Base-by-base conservation (phyloP, 257 asterid genomes). In the Paraleonurus japonicus region DNA sequence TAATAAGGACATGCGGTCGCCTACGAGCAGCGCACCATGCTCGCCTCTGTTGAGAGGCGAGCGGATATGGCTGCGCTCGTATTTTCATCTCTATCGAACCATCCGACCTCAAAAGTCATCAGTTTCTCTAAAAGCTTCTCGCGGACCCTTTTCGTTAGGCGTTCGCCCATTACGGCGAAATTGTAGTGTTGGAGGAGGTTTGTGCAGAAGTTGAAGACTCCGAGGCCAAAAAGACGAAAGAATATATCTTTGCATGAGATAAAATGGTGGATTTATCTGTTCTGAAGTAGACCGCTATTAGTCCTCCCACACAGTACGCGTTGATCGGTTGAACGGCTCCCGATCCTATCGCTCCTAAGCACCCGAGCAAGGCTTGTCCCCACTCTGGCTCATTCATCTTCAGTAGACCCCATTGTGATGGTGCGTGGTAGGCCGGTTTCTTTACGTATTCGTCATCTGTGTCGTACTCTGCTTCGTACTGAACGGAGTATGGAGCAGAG, bases 291-390 rank as follows among this genome's bases (percentile, higher is more conserved):
- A 87, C 90, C 4, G 90, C 27, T 73, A 87, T 85, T 15, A 85
- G 82, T 57, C 80, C 90, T 65, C 93, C 93, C 10, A 87, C 87
- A 2, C 87, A 85, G 45, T 84, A 87, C n/a, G 90, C 93, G 4
- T 87, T 84, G 54, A 85, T 76, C 50, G 90, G 93, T 32, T 87
- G 93, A 47, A 87, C 88, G 0, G 90, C 93, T 71, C 93, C 93
- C 0, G 89, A 83, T 19, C 90, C 87, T 57, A 87, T 79, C 41
- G 94, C 94, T 50, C 89, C 95, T 2, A 90, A 54, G 83, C 93
- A 85, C 33, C 96, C 97, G 6, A 88, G 86, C 27, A 87, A 39
- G 51, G 96, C 90, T 65, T 78, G 66, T 1, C 74, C 71, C 85
- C 86, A 81, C 76, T 90, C 97, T 0, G 96, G 94, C 55, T 84